Conservation (phyloP, 768 basidiomycete species). For the Crucibulum laeve region DNA sequence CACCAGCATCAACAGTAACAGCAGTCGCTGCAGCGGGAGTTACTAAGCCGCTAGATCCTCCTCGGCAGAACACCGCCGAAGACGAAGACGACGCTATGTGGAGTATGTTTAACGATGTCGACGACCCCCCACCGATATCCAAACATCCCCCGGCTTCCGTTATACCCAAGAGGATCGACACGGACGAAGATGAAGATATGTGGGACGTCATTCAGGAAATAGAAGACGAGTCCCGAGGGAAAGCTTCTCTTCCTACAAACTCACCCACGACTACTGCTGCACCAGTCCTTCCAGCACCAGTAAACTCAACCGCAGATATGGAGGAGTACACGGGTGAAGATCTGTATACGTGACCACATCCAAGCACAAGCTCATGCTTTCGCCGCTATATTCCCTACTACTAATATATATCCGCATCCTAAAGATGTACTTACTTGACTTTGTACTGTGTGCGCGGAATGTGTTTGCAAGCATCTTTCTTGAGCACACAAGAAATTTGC, state of each 20-base stretch:
- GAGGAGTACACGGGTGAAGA: too few relatives aligned
- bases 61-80: slow-evolving; percentile 15
- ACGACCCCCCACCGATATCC: slow-evolving; percentile 19
- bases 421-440: too few relatives aligned
- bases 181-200: slow-evolving; percentile 60
- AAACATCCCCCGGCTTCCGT: slow-evolving; percentile 14
- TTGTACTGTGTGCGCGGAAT: too few relatives aligned
- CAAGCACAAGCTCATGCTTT: too few relatives aligned
- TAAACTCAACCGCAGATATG: too few relatives aligned
- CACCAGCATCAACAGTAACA: slow-evolving; percentile 4
- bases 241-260: slow-evolving; percentile 8
- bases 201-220: slow-evolving; percentile 66
- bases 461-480: too few relatives aligned
- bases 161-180: slow-evolving; percentile 12
- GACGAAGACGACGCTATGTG: slow-evolving; percentile 66
- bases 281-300: slow-evolving; percentile 2
- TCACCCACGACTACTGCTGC: slow-evolving; percentile 9
- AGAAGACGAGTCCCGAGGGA: slow-evolving; percentile 26
- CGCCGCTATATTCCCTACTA: too few relatives aligned
- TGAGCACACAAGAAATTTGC: too few relatives aligned
- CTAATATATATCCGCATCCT: too few relatives aligned
- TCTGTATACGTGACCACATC: too few relatives aligned
- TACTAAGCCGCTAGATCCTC: too few relatives aligned
- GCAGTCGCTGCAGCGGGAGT: background rate
- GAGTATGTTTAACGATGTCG: slow-evolving; percentile 55